Percentiles rank a stretch among this genome's conserved stretches.
Evolutionary conservation across 208 protist species (phyloP).

Genomic region (Acanthamoeba royreba): DNA sequence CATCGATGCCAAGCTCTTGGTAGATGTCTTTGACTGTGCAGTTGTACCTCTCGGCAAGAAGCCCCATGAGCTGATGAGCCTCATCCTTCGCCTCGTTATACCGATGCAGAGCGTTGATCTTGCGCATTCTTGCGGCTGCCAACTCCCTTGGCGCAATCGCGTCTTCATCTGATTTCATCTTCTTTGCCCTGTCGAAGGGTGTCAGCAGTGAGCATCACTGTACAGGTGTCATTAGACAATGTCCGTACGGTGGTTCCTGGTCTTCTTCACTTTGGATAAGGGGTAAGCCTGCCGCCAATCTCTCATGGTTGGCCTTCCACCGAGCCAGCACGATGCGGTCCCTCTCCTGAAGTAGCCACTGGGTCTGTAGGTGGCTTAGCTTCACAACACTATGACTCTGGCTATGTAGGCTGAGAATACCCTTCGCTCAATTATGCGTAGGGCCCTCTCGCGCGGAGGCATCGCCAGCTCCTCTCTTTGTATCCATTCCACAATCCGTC

Average conservation of each 20-base stretch:
- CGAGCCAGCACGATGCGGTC: not conserved
- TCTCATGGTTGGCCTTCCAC: not conserved
- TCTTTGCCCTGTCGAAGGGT: not conserved
- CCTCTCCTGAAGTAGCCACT: not conserved
- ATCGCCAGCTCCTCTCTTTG: not conserved
- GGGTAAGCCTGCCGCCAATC: not conserved
- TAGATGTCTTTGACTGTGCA: not conserved
- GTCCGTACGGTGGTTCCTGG: not conserved
- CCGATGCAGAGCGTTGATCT: not conserved
- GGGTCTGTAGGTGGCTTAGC: not conserved
- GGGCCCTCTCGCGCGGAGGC: not conserved
- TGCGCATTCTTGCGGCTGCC: not conserved
- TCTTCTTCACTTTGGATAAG: not conserved
- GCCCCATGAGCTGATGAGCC: not conserved
- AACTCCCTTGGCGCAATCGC: not conserved
- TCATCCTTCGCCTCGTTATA: not conserved
- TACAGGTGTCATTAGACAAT: not conserved
- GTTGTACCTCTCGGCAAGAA: not conserved
- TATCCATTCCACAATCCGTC: not conserved
- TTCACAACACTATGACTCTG: too few species aligned
- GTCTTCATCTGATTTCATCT: not conserved
- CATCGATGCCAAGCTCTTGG: not conserved
- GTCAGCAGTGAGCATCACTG: not conserved
- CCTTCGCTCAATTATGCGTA: not conserved
- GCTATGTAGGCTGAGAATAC: not conserved